phyloP scores from a whole-genome alignment of 1,284 basidiomycete genomes.

The Ceratobasidium theobromae region DNA sequence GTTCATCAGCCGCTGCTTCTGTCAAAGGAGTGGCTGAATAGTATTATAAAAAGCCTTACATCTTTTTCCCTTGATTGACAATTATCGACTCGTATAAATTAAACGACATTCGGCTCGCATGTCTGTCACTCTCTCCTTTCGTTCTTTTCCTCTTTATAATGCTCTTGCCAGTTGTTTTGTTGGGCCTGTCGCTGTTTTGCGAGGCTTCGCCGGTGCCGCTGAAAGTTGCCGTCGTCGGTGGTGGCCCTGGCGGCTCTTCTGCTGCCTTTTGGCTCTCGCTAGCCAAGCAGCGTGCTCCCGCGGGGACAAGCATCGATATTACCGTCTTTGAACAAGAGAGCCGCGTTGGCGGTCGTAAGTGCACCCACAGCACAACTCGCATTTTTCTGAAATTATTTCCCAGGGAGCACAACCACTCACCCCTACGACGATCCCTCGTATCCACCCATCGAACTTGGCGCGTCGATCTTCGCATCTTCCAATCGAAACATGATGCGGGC shows the following conservation, averaged over 20 bases:
- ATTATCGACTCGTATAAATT: no score
- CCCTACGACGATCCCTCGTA: conserved; percentile 9
- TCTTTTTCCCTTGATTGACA: no score
- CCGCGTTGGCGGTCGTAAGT: conserved; percentile 6
- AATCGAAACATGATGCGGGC: conserved; percentile 86
- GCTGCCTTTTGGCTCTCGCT: conserved; percentile 11
- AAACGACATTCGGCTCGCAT: no score
- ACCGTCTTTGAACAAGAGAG: conserved; percentile 3
- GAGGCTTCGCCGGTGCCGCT: neutral
- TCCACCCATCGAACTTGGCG: conserved; percentile 57
- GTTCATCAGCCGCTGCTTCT: neutral
- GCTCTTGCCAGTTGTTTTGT: neutral
- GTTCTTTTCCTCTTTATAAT: neutral
- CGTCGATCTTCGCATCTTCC: conserved; percentile 80
- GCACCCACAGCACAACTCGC: neutral
- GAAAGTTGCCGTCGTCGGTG: conserved; percentile 15
- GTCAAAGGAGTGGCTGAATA: neutral
- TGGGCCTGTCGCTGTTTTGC: neutral
- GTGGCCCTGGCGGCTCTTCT: conserved; percentile 16
- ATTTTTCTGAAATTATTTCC: neutral
- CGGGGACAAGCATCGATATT: neutral
- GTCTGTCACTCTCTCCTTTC: neutral
- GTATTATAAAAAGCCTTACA: no score
- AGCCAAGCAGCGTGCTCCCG: neutral
- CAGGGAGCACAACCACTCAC: neutral